Evolutionary conservation across 768 basidiomycete genomes (phyloP), one percentile per base, ranked within the genome.

Genomic region (Gloeostereum incarnatum): DNA sequence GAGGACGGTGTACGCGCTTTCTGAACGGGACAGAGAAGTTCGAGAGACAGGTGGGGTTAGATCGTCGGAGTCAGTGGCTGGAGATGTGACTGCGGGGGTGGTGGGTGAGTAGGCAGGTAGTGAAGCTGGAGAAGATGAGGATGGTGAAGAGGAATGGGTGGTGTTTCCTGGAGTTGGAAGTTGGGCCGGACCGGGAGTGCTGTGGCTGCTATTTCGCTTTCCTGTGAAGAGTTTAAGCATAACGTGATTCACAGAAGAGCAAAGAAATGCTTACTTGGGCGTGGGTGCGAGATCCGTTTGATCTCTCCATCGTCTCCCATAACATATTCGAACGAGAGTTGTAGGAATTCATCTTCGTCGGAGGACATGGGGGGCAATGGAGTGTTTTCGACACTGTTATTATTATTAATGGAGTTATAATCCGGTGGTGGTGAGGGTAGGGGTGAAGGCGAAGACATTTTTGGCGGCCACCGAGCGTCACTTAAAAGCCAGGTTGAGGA

Each of bases 311-410:
- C 60, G 8, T 64, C 59, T 58, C 76, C 73, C 31, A 61, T 63
- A 45, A 72, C 64, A 43, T 78, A 83, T 47, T 77, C 75, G 54
- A 83, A 81, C 5, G 76, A 79, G 36, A 81, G 69, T 49, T 80
- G n/a, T n/a, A n/a, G n/a, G n/a, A n/a, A n/a, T n/a, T n/a, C n/a
- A n/a, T n/a, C n/a, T n/a, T n/a, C n/a, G n/a, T n/a, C n/a, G n/a
- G n/a, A n/a, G n/a, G n/a, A n/a, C n/a, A n/a, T n/a, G n/a, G n/a
- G n/a, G n/a, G n/a, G n/a, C n/a, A n/a, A n/a, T n/a, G n/a, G n/a
- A n/a, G n/a, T n/a, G n/a, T n/a, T n/a, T n/a, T n/a, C n/a, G n/a
- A n/a, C n/a, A n/a, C n/a, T n/a, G n/a, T n/a, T n/a, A n/a, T n/a
- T n/a, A n/a, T n/a, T n/a, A n/a, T n/a, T n/a, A n/a, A n/a, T n/a